phyloP scores from a whole-genome alignment of 108 stramenopile species.

The Nitzschia sp. region DNA sequence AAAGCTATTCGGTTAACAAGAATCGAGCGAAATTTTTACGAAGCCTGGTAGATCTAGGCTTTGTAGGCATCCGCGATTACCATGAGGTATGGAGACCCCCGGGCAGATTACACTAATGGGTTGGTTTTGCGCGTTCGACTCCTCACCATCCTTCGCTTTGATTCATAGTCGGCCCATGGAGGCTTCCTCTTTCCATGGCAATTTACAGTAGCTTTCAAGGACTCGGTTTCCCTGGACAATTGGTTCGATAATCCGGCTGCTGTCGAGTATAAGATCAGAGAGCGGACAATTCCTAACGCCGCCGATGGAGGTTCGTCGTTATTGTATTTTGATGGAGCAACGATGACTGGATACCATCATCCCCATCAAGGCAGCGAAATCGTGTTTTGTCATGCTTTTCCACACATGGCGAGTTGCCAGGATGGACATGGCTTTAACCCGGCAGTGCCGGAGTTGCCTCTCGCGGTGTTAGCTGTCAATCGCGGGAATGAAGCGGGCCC shows the following conservation, averaged over 20 bases:
- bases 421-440: conserved; percentile 35
- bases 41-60: conserved; percentile 53
- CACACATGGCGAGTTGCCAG: conserved; percentile 15
- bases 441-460: conserved; percentile 24
- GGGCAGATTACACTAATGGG: too few relatives aligned
- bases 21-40: conserved; percentile 54
- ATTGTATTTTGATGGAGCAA: conserved; percentile 72
- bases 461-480: conserved; percentile 12
- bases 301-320: conserved; percentile 47
- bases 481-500: background rate
- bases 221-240: conserved; percentile 24
- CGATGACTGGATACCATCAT: conserved; percentile 62
- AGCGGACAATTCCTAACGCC: conserved; percentile 42
- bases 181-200: conserved; percentile 64
- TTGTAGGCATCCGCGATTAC: conserved; percentile 65
- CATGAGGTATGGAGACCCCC: conserved; percentile 43
- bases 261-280: conserved; percentile 54
- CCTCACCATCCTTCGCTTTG: too few relatives aligned
- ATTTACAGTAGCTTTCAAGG: conserved; percentile 63
- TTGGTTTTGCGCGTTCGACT: too few relatives aligned
- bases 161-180: conserved; percentile 40
- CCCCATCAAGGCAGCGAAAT: conserved; percentile 55
- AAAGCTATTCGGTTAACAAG: conserved; percentile 43
- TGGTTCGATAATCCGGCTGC: conserved; percentile 65
- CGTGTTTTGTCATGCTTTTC: conserved; percentile 42